Base-by-base conservation (phyloP, 23 red algal genomes). In the Gracilaria domingensis region DNA sequence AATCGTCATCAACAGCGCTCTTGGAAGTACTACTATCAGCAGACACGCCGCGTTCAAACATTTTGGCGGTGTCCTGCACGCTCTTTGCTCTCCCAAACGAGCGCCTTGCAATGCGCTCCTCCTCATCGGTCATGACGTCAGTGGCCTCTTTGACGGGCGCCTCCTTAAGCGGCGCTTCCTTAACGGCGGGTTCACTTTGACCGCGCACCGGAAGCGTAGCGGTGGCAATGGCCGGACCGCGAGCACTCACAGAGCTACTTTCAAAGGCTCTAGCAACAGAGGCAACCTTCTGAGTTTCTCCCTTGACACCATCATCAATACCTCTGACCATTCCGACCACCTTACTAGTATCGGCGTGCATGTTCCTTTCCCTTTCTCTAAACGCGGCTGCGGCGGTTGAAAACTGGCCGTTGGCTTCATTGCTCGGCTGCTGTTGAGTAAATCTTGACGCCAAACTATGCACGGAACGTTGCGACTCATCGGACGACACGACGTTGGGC, bases 21-120 rank as follows among this genome's bases (percentile, higher is more conserved):
- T 48, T 18, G 25, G 25, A 1, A 20, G 0, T n/a, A 17, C 11
- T 11, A 25, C 18, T 26, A 50, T 50, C 39, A 28, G 21, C 24
- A 21, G 72, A 25, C 3, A 77, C 72, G 72, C 72, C 72, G 45
- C 72, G 72, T 50, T 77, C 72, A 50, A 77, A 77, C 72, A 77
- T 48, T 37, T 6, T 25, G 2, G 72, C 72, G 8, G 72, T 77
- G 17, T 77, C 72, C 8, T 50, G 38, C 42, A 77, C 72, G 20
- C 72, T 77, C 40, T 50, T 77, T 9, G 72, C 72, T 23, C 72
- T 34, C 2, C 72, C 72, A 50, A 77, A 77, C 21, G 72, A 34
- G 39, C 72, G 72, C 5, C 30, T 25, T 1, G 40, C 23, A 16
- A 39, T 37, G 38, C 8, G 72, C 20, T 73, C 67, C 12, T 73